phyloP scores from a whole-genome alignment of 140 eudicot species.

The Ambrosia hybrid region DNA sequence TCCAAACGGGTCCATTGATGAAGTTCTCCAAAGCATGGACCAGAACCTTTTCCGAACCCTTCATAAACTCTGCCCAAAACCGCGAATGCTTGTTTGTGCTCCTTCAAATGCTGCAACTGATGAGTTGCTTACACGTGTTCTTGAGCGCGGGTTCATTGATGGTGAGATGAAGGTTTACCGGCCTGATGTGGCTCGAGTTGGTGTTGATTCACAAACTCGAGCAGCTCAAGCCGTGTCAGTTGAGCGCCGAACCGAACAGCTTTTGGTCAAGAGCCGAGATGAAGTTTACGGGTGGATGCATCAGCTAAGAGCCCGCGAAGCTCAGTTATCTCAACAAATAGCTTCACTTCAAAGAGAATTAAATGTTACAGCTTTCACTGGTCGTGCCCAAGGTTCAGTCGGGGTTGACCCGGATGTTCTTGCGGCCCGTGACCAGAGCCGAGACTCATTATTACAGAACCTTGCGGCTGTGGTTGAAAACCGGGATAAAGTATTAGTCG shows the following conservation, averaged over 20 bases:
- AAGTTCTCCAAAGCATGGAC: slow-evolving; percentile 97
- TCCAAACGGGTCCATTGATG: slow-evolving; percentile 84
- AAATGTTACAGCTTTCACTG: slow-evolving; percentile 69
- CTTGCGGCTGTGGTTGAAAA: slow-evolving; percentile 96
- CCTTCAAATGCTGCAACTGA: slow-evolving; percentile 99
- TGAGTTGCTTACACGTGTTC: slow-evolving; percentile 95
- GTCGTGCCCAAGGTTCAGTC: slow-evolving; percentile 91
- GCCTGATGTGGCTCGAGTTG: slow-evolving; percentile 98
- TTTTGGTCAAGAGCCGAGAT: slow-evolving; percentile 69
- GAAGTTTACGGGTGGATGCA: slow-evolving; percentile 90
- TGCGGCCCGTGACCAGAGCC: slow-evolving; percentile 88
- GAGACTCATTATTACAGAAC: slow-evolving; percentile 78
- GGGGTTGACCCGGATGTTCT: slow-evolving; percentile 97
- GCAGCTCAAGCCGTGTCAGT: slow-evolving; percentile 99
- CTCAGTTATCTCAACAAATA: slow-evolving; percentile 80
- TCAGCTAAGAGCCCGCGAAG: slow-evolving; percentile 73
- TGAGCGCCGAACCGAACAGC: slow-evolving; percentile 93
- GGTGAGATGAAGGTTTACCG: slow-evolving; percentile 98
- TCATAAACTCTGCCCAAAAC: slow-evolving; percentile 96
- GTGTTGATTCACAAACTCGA: slow-evolving; percentile 95
- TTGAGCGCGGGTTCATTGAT: slow-evolving; percentile 97
- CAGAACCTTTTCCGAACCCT: slow-evolving; percentile 90
- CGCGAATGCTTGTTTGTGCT: slow-evolving; percentile 98
- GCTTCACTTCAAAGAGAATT: slow-evolving; percentile 75
- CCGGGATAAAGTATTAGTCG: slow-evolving; percentile 85